These are phyloP conservation scores for Esteya vermicola DNA, from an alignment of 2,329 filamentous ascomycete genomes.

Conservation along the genomic window DNA sequence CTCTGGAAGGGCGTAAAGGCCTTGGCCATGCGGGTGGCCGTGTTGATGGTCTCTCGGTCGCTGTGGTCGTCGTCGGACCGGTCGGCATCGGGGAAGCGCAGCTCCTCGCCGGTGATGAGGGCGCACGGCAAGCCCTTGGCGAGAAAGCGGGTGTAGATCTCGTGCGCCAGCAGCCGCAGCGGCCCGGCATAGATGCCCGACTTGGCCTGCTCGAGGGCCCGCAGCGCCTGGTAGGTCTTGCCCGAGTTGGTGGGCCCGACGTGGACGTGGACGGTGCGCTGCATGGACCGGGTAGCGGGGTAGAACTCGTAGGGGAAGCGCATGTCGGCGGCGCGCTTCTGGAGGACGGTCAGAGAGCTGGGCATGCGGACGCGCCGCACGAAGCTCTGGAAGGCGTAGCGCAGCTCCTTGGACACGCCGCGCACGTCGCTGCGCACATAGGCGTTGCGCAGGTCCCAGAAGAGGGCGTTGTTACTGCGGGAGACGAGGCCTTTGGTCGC, in stretches of 20 bases:
- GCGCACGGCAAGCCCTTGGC: constrained; percentile 65
- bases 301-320: constrained; percentile 91
- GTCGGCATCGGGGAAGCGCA: constrained; percentile 56
- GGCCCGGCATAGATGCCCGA: constrained; percentile 75
- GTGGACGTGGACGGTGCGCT: constrained; percentile 78
- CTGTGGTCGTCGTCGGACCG: constrained; percentile 15
- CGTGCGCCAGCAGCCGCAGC: constrained; percentile 75
- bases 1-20: constrained; percentile 50
- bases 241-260: constrained; percentile 96
- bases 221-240: constrained; percentile 89
- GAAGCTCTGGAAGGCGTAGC: constrained; percentile 54
- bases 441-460: constrained; percentile 42
- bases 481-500: constrained; percentile 19
- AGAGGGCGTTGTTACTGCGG: constrained; percentile 35
- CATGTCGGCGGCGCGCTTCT: constrained; percentile 60
- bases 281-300: constrained; percentile 64
- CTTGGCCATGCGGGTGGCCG: too few species aligned
- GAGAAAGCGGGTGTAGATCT: constrained; percentile 79
- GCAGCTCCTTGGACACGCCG: constrained; percentile 43
- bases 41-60: too few species aligned
- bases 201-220: constrained; percentile 54
- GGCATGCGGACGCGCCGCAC: constrained; percentile 44
- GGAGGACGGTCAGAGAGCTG: constrained; percentile 34
- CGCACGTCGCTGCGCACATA: constrained; percentile 38
- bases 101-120: constrained; percentile 83